phyloP scores from a whole-genome alignment of 306 rosid genomes.

The Carpinus viminea region DNA sequence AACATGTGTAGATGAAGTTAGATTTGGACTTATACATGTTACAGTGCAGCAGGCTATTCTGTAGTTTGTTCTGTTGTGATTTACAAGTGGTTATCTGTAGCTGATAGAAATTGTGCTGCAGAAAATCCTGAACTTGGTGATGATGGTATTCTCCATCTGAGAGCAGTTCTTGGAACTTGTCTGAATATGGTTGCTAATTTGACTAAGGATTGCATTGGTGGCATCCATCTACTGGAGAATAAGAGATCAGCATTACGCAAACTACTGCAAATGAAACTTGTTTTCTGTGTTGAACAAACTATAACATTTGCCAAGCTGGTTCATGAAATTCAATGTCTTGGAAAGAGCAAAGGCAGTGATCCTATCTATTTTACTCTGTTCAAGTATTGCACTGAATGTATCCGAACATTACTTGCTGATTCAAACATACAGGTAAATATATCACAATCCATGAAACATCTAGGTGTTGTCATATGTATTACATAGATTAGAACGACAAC shows the following conservation, averaged over 20 bases:
- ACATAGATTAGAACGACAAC: constrained; percentile 26
- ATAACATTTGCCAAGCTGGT: constrained; percentile 62
- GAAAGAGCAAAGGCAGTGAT: constrained; percentile 41
- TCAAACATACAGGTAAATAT: constrained; percentile 69
- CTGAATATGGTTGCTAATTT: constrained; percentile 54
- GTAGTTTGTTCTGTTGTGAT: background rate
- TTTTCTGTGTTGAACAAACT: constrained; percentile 76
- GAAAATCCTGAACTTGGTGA: constrained; percentile 57
- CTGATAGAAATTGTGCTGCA: constrained; percentile 40
- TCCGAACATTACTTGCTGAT: constrained; percentile 62
- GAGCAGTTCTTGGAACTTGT: constrained; percentile 66
- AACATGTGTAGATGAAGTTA: background rate
- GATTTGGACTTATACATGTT: background rate
- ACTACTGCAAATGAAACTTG: constrained; percentile 71
- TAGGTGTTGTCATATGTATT: constrained; percentile 15
- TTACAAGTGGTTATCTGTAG: background rate
- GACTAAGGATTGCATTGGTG: constrained; percentile 66
- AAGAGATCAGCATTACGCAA: constrained; percentile 44
- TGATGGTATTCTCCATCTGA: constrained; percentile 39
- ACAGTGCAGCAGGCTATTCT: background rate
- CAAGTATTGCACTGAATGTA: constrained; percentile 56
- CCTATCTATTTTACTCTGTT: constrained; percentile 37
- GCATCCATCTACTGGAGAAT: constrained; percentile 58
- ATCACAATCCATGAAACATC: constrained; percentile 22
- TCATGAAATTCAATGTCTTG: constrained; percentile 48